These are phyloP conservation scores for Lignosus rhinocerotis DNA, from an alignment of 1,284 basidiomycete genomes.

Conservation along the genomic window DNA sequence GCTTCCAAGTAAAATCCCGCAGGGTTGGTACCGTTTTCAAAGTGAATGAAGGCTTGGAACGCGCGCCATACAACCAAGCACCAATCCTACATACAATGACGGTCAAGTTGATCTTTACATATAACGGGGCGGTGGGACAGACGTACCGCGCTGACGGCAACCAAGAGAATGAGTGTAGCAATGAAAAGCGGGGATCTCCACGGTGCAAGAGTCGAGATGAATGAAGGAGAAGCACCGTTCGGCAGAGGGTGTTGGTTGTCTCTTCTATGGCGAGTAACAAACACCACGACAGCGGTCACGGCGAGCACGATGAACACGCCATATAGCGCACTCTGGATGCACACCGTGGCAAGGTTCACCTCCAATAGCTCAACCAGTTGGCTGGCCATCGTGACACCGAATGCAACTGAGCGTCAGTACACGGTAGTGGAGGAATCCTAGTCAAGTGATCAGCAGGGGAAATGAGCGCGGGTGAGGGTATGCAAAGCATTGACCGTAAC, in stretches of 20 bases:
- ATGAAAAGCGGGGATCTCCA: background rate
- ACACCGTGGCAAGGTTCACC: background rate
- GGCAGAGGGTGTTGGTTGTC: background rate
- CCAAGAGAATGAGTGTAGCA: background rate
- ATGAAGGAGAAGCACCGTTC: background rate
- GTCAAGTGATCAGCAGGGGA: no score
- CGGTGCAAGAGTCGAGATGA: background rate
- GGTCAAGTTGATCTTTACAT: background rate
- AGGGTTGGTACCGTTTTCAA: background rate
- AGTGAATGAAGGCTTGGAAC: slow-evolving; percentile 8
- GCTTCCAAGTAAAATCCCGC: background rate
- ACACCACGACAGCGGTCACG: background rate
- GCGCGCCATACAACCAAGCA: background rate
- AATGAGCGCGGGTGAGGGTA: no score
- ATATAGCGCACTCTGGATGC: slow-evolving; percentile 2
- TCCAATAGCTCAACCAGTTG: no score
- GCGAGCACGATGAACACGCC: slow-evolving; percentile 7
- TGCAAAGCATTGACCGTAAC: no score
- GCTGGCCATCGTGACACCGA: no score
- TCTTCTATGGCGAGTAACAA: background rate
- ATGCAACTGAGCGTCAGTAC: no score
- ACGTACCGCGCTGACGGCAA: background rate
- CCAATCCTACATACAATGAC: slow-evolving; percentile 3
- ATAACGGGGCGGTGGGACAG: background rate
- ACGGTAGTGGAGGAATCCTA: no score